These are phyloP conservation scores for Dorcoceras hygrometricum DNA, from an alignment of 257 asterid species.

Conservation along the genomic window DNA sequence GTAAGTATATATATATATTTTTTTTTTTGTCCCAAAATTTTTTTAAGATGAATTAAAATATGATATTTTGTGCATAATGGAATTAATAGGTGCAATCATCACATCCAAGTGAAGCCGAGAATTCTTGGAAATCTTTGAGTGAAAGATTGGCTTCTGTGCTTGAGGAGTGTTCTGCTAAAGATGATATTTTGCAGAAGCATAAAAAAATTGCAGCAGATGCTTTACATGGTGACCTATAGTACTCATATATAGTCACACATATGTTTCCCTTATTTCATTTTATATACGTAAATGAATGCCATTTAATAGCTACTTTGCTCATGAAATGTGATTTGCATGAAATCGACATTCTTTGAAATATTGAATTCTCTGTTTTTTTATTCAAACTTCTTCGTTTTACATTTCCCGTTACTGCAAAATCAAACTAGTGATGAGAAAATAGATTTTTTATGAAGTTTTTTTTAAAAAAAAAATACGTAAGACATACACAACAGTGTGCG, in stretches of 20 bases:
- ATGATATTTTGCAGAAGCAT: constrained; percentile 37
- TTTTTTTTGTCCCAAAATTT: too few relatives aligned
- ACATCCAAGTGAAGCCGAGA: constrained; percentile 42
- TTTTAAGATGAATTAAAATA: too few relatives aligned
- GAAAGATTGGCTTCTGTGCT: constrained; percentile 58
- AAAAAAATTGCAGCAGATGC: constrained; percentile 44
- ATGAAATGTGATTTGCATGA: too few relatives aligned
- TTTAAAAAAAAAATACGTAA: too few relatives aligned
- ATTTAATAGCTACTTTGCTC: too few relatives aligned
- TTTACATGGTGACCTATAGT: constrained; percentile 44
- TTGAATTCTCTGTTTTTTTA: background rate
- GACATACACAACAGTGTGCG: too few relatives aligned
- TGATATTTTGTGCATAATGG: background rate
- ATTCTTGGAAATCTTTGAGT: constrained; percentile 51
- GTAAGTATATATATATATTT: constrained; percentile 34
- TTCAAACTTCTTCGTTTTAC: background rate
- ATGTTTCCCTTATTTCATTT: background rate
- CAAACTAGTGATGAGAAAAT: too few relatives aligned
- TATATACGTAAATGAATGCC: too few relatives aligned
- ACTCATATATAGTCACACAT: too few relatives aligned
- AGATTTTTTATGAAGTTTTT: too few relatives aligned
- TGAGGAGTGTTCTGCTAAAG: constrained; percentile 60
- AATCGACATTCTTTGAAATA: background rate
- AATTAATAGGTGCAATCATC: constrained; percentile 29
- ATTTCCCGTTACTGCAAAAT: too few relatives aligned